Evolutionary conservation across 225 moss, liverwort and hornwort species (phyloP), one percentile per base, ranked within the genome.

Genomic region (Antitrichia curtipendula): DNA sequence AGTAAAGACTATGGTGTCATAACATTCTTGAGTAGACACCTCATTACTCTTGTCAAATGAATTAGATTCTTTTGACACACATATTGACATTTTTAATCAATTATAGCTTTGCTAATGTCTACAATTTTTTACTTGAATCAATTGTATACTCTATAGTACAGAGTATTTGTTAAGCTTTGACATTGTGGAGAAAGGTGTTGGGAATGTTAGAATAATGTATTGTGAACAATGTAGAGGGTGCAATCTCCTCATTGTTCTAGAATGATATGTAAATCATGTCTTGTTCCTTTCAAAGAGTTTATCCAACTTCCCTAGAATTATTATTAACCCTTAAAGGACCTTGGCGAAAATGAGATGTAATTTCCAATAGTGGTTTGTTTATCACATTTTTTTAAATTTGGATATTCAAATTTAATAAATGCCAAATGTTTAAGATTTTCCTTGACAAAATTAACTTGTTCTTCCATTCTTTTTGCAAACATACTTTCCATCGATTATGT

Each of bases 231-330:
- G 50, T 22, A 34, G 22, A 22, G 5, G 34, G 3, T 50, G 13
- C 2, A 0, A 31, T 2, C 7, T 45, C 4, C 1, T 12, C 17
- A 47, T 45, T 43, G 72, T 0, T 72, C 2, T 49, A 14, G 20
- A 74, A 49, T 74, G 31, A 31, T 75, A 75, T 32, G 3, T 1
- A 34, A 75, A 75, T 50, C 18, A 49, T 32, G 13, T 50, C 32
- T 50, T 73, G 2, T 38, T 45, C 20, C 2, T 32, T 34, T 21
- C 8, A 21, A 75, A 50, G 52, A 50, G 2, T 50, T 53, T 53
- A 53, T 9, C 23, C 9, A 23, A 76, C 8, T 75, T 75, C 13
- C 3, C 8, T 52, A 75, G 52, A 53, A n/a, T 53, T 76, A 16
- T 24, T 77, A 24, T 54, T 25, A n/a, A 15, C 0, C 3, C 6